Evolutionary conservation across 768 basidiomycete genomes (phyloP), one percentile per base, ranked within the genome.

Genomic region (Rhodotorula taiwanensis): DNA sequence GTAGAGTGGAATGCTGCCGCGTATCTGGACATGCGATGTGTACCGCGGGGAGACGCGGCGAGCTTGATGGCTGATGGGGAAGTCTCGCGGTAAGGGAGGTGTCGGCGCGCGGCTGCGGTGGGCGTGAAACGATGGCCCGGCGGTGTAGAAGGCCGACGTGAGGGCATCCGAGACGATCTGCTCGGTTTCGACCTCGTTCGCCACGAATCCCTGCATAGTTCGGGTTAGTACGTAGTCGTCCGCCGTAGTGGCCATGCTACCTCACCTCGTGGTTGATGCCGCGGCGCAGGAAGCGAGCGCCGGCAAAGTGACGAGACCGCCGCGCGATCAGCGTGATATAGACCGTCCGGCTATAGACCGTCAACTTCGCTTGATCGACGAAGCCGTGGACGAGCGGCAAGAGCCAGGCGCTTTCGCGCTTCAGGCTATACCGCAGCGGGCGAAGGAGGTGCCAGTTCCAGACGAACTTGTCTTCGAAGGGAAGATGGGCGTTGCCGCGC

Each of bases 171-270:
- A 87, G 0, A 94, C 89, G 54, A 99, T 94, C 72, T 99, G 95
- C 74, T 99, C 95, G 0, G 92, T 95, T 77, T 99, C 95, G 3
- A 99, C 95, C 75, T 98, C 95, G 73, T 99, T 99, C 5, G 94
- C 94, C 15, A 98, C 94, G 73, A 93, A 90, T 5, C 95, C 95
- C 91, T 95, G 65, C 23, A 16, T n/a, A 13, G 36, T 41, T 28
- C 6, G 16, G 25, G 9, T 70, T 42, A 71, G 68, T 51, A 36
- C 7, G 34, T 0, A 16, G 25, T 7, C 2, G 2, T 5, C 3
- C 7, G 28, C 16, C 18, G 14, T 7, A 14, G 28, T 21, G 39
- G 45, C 28, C 34, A 21, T 33, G n/a, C 20, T 39, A 28, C 61
- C 76, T 31, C 51, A 90, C 92, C 80, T 94, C 84, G 66, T 91